These are phyloP conservation scores for Oryza punctata DNA, from an alignment of 176 grass and related monocot species.

Conservation along the genomic window DNA sequence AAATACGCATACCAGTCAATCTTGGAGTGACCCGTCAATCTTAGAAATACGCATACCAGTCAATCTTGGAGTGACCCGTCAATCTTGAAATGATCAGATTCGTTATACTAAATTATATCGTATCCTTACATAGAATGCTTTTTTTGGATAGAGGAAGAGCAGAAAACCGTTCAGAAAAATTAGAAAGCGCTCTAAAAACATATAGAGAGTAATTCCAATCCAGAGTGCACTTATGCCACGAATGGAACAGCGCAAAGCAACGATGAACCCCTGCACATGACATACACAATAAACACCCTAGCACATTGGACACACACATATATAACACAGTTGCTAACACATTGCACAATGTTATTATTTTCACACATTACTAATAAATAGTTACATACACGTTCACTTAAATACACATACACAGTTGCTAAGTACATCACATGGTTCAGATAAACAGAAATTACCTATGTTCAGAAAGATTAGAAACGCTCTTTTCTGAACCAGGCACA, in stretches of 20 bases:
- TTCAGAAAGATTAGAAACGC: conserved; percentile 29
- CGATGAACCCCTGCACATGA: background rate
- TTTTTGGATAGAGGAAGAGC: too few relatives aligned
- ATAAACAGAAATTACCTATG: background rate
- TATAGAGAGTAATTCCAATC: background rate
- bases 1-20: too few relatives aligned
- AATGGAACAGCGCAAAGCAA: background rate
- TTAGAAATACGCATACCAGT: too few relatives aligned
- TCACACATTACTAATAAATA: background rate
- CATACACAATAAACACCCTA: background rate
- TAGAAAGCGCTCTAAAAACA: too few relatives aligned
- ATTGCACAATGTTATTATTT: too few relatives aligned
- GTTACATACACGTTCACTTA: background rate
- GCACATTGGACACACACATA: background rate
- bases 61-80: too few relatives aligned
- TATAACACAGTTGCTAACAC: too few relatives aligned
- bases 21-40: too few relatives aligned
- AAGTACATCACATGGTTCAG: background rate
- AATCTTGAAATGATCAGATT: too few relatives aligned
- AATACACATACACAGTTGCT: background rate
- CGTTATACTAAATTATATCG: too few relatives aligned
- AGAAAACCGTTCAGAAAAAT: too few relatives aligned
- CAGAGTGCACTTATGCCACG: background rate
- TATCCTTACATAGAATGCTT: too few relatives aligned
- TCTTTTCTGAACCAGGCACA: conserved; percentile 39